phyloP scores from a whole-genome alignment of 2,329 filamentous ascomycete species.

The Fusarium tricinctum region DNA sequence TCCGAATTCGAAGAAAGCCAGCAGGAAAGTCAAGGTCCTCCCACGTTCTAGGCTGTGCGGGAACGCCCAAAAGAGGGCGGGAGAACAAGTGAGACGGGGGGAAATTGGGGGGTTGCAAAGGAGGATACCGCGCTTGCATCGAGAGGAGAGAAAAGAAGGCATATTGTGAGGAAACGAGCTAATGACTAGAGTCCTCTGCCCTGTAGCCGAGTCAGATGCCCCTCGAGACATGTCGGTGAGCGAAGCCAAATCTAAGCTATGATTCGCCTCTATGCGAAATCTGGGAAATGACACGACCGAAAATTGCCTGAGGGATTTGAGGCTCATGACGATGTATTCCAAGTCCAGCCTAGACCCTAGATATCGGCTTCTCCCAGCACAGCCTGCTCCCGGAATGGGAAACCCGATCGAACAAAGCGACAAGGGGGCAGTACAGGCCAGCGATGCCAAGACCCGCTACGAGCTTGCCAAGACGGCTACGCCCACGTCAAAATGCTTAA shows the following conservation, averaged over 20 bases:
- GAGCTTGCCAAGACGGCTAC: constrained; percentile 44
- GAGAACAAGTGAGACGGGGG: not conserved
- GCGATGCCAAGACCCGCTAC: constrained; percentile 21
- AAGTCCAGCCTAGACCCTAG: not conserved
- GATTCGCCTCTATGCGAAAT: constrained; percentile 16
- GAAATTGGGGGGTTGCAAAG: not conserved
- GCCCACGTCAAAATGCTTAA: constrained; percentile 39
- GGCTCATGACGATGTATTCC: constrained; percentile 13
- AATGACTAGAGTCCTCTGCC: not conserved
- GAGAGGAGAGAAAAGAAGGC: not conserved
- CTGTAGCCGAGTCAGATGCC: not conserved
- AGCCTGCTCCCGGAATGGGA: constrained; percentile 35
- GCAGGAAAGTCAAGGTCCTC: not conserved
- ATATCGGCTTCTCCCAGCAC: constrained; percentile 17
- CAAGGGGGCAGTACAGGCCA: constrained; percentile 2
- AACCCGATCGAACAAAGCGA: constrained; percentile 19
- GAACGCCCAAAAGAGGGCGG: not conserved
- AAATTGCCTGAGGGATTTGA: constrained; percentile 21
- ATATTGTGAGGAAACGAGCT: not conserved
- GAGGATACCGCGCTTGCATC: not conserved
- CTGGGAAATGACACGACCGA: not conserved
- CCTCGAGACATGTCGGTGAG: constrained; percentile 20
- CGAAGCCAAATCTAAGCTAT: not conserved
- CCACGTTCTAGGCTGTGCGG: constrained; percentile 9
- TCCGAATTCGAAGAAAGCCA: not conserved